Base-by-base conservation (phyloP, 1,139 yeast species). In the Yamadazyma blattariae region DNA sequence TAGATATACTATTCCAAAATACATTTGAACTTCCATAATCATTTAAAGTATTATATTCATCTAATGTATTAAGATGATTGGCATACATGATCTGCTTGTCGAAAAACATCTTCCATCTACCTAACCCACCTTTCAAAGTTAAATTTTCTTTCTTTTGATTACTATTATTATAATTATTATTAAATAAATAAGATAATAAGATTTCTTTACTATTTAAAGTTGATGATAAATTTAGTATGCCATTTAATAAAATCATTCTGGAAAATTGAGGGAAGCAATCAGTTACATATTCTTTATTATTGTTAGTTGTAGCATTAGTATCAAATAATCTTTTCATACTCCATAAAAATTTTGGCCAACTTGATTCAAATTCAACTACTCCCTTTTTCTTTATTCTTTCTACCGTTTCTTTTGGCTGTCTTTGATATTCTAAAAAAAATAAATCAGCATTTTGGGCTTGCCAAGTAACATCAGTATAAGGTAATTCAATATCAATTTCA, bases 401-500 rank as follows among this genome's bases (percentile, higher is more conserved):
- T 14, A 26, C 12, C 13, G 11, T 16, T 18, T 27, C 29, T 18
- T 52, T 50, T 1, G 70, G 70, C 36, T 64, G 66, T n/a, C 44
- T 47, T 27, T 44, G 41, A 36, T 58, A 64, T 29, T 50, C 53
- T 19, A 35, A 36, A 32, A 45, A 46, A 37, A 65, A 67, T 17
- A 38, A 42, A 2, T 25, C 30, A 2, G 54, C 50, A 32, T 49
- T 48, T 5, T 42, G 29, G 4, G 70, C 64, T 25, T 50, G 44
- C 74, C 74, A 69, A 19, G 65, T 62, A 4, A 61, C 54, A 42
- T 69, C 74, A 0, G 68, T 48, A 29, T 60, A 67, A 1, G 74
- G 74, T 28, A 69, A 45, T 29, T 67, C 73, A 17, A 67, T 39
- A 23, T 63, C 39, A 18, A 66, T 48, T 32, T 64, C 69, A 48